Evolutionary conservation across 768 basidiomycete genomes (phyloP), one percentile per base, ranked within the genome.

Genomic region (Rossbeevera mucosa): DNA sequence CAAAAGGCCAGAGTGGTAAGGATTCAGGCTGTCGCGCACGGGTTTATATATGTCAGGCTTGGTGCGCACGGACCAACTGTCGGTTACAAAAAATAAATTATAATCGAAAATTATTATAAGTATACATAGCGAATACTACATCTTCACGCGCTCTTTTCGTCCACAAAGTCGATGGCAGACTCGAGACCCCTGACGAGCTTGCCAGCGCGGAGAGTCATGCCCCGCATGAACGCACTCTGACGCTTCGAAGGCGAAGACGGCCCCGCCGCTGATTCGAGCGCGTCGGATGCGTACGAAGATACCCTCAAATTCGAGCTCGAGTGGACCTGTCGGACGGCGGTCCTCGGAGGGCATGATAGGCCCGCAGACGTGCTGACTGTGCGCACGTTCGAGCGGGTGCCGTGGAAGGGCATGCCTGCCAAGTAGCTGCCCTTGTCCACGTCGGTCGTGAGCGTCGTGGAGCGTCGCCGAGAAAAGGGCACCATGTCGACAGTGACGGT

Each of bases 1-100:
- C 80, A 81, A 79, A 77, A 79, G 79, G 79, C 79, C 78, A 66
- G 57, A 59, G 55, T 63, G 58, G 59, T 57, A 48, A 61, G 29
- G 60, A 78, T 42, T 16, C 24, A 3, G 0, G 0, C 0, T 1
- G 49, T 40, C 29, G 3, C 7, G 3, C 40, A 4, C 2, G 21
- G 20, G 40, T 22, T 42, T 42, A 42, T 42, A 56, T 64, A 59
- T 11, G 29, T 29, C 29, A 0, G 29, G 29, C 29, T 3, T 29
- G 29, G 29, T 29, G 29, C 29, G 21, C 43, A 26, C 24, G 43
- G 43, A 16, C 18, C 44, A 29, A 45, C 18, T 16, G 31, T 28
- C 28, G 11, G 28, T 9, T 28, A 28, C 28, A 11, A 11, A 28
- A 28, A 28, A 33, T 33, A 33, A 16, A 16, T 31, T 31, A 31